phyloP scores from a whole-genome alignment of 768 basidiomycete genomes.

The Tricholoma hemisulphureum region DNA sequence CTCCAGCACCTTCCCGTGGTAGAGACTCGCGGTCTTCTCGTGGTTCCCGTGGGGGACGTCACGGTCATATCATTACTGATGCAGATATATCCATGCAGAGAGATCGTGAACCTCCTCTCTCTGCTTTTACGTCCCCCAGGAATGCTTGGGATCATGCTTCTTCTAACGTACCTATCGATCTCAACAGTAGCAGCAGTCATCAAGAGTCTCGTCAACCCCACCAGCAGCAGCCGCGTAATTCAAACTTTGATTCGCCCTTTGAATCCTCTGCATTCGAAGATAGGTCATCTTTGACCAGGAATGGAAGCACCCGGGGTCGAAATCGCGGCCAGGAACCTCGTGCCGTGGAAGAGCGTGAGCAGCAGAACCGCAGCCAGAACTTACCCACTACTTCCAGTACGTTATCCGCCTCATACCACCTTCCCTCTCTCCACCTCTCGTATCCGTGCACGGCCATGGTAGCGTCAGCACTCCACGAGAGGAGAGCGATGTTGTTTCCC shows the following conservation, averaged over 20 bases:
- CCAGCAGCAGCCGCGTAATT: background rate
- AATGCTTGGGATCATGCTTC: conserved; percentile 26
- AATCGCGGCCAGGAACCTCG: conserved; percentile 31
- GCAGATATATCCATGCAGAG: conserved; percentile 25
- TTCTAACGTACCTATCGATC: conserved; percentile 17
- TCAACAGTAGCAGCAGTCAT: conserved; percentile 16
- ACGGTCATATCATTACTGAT: conserved; percentile 27
- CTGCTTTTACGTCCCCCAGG: conserved; percentile 18
- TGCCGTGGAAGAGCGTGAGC: conserved; percentile 25
- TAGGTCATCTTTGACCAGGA: conserved; percentile 22
- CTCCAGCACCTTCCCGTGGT: conserved; percentile 17
- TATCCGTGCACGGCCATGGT: conserved; percentile 35
- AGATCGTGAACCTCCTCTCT: conserved; percentile 21
- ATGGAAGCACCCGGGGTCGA: conserved; percentile 26
- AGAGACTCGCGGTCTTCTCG: conserved; percentile 25
- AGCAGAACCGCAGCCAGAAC: conserved; percentile 30
- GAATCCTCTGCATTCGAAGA: conserved; percentile 17
- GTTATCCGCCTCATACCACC: conserved; percentile 57
- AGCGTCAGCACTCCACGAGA: conserved; percentile 20
- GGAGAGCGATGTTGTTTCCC: conserved; percentile 17
- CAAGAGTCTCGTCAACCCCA: conserved; percentile 17
- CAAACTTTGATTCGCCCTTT: conserved; percentile 10
- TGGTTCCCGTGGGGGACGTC: conserved; percentile 26
- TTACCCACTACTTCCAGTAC: conserved; percentile 51
- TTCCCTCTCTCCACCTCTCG: conserved; percentile 39